These are phyloP conservation scores for Phyllosticta citrichinensis DNA, from an alignment of 2,329 filamentous ascomycete species.

Conservation along the genomic window DNA sequence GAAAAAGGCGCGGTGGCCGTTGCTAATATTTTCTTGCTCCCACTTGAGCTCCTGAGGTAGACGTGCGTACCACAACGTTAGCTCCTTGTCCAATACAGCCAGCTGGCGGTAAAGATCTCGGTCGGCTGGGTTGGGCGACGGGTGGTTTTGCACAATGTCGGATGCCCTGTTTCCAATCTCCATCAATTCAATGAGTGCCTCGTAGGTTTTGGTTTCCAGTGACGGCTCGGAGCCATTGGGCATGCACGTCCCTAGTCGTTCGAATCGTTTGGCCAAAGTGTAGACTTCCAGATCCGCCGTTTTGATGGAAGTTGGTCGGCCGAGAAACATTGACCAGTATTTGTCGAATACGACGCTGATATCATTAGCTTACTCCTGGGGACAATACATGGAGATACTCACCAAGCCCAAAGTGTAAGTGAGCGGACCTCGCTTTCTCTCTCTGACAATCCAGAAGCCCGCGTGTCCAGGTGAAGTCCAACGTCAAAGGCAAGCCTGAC, in stretches of 20 bases:
- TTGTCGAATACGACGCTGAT: constrained; percentile 13
- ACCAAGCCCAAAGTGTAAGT: constrained; percentile 37
- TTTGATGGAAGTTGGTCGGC: constrained; percentile 45
- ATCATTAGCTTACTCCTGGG: not conserved
- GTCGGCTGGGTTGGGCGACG: constrained; percentile 26
- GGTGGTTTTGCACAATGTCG: constrained; percentile 25
- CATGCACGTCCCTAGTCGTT: constrained; percentile 31
- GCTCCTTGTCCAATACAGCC: constrained; percentile 42
- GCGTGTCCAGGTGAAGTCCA: constrained; percentile 34
- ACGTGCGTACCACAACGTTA: constrained; percentile 45
- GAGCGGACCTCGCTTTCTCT: constrained; percentile 34
- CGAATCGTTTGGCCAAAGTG: constrained; percentile 37
- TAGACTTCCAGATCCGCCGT: constrained; percentile 42
- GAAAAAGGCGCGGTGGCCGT: constrained; percentile 37
- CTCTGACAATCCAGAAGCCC: constrained; percentile 28
- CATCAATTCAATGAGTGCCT: constrained; percentile 46
- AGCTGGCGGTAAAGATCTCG: constrained; percentile 42
- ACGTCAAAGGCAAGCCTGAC: constrained; percentile 5
- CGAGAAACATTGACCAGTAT: constrained; percentile 46
- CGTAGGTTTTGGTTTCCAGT: constrained; percentile 36
- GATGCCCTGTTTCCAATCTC: constrained; percentile 38
- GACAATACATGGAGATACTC: not conserved
- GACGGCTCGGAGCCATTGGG: constrained; percentile 25
- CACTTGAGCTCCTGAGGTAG: constrained; percentile 37
- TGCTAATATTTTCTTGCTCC: constrained; percentile 26